phyloP scores from a whole-genome alignment of 768 basidiomycete species.

The Xerocomellus chrysenteron region DNA sequence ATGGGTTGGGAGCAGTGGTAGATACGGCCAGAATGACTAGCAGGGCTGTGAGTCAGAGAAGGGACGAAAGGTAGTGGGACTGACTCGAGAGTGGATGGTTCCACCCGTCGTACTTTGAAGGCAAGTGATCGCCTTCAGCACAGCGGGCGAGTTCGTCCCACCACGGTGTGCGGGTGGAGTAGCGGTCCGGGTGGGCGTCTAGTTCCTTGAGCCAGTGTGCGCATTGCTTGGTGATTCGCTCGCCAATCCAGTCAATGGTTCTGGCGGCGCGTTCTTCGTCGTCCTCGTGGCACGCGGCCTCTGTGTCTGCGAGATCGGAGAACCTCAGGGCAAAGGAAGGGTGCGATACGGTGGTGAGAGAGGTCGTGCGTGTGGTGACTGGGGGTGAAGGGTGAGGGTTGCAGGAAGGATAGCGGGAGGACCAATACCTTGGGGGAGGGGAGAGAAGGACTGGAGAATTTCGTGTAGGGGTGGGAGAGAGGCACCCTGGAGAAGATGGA shows the following conservation, averaged over 20 bases:
- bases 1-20: slow-evolving; percentile 75
- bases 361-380: slow-evolving; percentile 81
- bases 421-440: slow-evolving; percentile 69
- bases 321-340: slow-evolving; percentile 74
- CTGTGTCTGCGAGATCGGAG: slow-evolving; percentile 71
- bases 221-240: slow-evolving; percentile 62
- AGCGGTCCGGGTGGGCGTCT: slow-evolving; percentile 44
- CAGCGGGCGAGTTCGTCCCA: slow-evolving; percentile 84
- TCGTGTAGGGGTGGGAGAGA: slow-evolving; percentile 68
- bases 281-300: slow-evolving; percentile 72
- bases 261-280: slow-evolving; percentile 77
- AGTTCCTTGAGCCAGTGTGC: slow-evolving; percentile 71
- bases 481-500: slow-evolving; percentile 53
- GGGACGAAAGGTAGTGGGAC: slow-evolving; percentile 30
- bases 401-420: not conserved
- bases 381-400: slow-evolving; percentile 9
- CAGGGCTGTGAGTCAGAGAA: slow-evolving; percentile 9
- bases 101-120: slow-evolving; percentile 74
- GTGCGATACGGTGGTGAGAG: slow-evolving; percentile 69
- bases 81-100: slow-evolving; percentile 82
- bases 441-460: slow-evolving; percentile 83
- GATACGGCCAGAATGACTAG: slow-evolving; percentile 81
- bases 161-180: slow-evolving; percentile 64
- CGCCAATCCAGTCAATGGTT: slow-evolving; percentile 84
- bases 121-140: slow-evolving; percentile 72